Evolutionary conservation across 495 filamentous ascomycete genomes (phyloP).

Genomic region (Pseudevernia furfuracea): DNA sequence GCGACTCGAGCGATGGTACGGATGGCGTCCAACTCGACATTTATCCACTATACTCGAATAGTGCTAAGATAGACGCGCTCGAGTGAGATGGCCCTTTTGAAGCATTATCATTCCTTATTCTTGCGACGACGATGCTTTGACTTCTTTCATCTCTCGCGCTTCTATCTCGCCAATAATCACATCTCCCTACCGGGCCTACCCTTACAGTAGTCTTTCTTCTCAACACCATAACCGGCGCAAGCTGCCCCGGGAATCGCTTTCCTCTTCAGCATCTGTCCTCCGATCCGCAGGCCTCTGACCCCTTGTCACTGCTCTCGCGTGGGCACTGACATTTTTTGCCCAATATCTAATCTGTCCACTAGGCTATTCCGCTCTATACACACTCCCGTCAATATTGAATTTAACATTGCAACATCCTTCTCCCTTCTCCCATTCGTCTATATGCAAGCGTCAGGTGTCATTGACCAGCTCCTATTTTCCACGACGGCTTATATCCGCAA

Average conservation of each 20-base stretch:
- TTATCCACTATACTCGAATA: conserved; percentile 10
- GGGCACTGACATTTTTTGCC: conserved; percentile 10
- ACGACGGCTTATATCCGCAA: conserved; percentile 15
- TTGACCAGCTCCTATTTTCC: conserved; percentile 3
- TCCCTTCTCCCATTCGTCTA: conserved; percentile 8
- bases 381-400: neutral
- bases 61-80: conserved; percentile 20
- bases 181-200: conserved; percentile 4
- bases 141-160: conserved; percentile 12
- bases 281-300: conserved; percentile 13
- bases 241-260: conserved; percentile 10
- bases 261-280: conserved; percentile 10
- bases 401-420: neutral
- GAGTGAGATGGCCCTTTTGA: conserved; percentile 17
- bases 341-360: conserved; percentile 2
- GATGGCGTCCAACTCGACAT: conserved; percentile 8
- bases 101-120: conserved; percentile 2
- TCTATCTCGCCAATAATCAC: conserved; percentile 9
- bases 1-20: conserved; percentile 2
- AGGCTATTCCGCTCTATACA: conserved; percentile 11
- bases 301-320: neutral
- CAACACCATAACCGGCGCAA: conserved; percentile 7
- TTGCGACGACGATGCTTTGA: conserved; percentile 21
- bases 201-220: neutral
- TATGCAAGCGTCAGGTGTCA: conserved; percentile 7